A percentile compares a stretch with the other conserved stretches of the same genome.
Evolutionary conservation across 116 monocot genomes (phyloP).

Genomic region (Iris pallida): DNA sequence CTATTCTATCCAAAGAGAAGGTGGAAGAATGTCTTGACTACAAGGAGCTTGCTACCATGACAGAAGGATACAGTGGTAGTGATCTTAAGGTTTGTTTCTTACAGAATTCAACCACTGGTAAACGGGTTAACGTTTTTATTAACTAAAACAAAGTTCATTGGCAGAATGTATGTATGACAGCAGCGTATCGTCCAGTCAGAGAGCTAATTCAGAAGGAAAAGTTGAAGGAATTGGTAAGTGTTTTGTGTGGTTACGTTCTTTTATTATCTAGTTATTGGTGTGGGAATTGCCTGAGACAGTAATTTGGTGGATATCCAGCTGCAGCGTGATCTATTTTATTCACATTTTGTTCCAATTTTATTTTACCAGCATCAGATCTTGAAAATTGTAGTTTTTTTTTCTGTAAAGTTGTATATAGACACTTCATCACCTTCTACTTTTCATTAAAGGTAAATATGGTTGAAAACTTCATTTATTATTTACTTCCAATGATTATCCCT

Average conservation of each 20-base stretch:
- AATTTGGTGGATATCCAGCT: too few species aligned
- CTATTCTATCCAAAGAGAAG: conserved; percentile 38
- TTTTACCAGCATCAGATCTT: too few species aligned
- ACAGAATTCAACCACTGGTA: background rate
- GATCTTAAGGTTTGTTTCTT: conserved; percentile 45
- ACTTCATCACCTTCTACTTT: too few species aligned
- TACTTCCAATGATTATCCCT: too few species aligned
- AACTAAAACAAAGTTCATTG: background rate
- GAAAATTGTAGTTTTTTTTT: too few species aligned
- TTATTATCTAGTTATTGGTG: too few species aligned
- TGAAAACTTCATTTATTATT: too few species aligned
- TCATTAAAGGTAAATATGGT: too few species aligned
- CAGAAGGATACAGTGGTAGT: conserved; percentile 52
- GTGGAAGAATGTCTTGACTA: conserved; percentile 34
- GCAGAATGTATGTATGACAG: conserved; percentile 45
- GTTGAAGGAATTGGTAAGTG: conserved; percentile 41
- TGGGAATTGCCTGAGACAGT: too few species aligned
- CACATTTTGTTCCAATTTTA: too few species aligned
- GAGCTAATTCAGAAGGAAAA: conserved; percentile 44
- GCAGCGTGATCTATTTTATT: too few species aligned
- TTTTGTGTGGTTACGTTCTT: background rate
- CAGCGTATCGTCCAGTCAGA: conserved; percentile 47
- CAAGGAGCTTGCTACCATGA: conserved; percentile 44
- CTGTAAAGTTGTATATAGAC: too few species aligned
- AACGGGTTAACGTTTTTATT: background rate